phyloP scores from a whole-genome alignment of 2,329 filamentous ascomycete species.

The Talaromyces sp. region DNA sequence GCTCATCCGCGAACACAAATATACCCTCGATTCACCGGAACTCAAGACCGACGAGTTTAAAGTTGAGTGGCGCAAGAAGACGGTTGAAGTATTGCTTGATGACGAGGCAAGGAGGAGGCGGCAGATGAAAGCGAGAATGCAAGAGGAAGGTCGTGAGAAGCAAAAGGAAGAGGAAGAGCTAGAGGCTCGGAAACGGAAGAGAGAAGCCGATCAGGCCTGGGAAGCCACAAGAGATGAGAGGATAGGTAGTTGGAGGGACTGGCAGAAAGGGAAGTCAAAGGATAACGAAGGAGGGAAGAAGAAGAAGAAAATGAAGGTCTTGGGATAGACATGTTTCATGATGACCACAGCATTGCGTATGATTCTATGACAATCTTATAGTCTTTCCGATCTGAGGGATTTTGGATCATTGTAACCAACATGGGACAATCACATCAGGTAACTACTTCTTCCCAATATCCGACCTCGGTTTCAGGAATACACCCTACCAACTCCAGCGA shows the following conservation, averaged over 20 bases:
- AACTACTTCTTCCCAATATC: not conserved
- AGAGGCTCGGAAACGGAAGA: conserved; percentile 75
- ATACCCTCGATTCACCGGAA: conserved; percentile 83
- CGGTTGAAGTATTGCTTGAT: conserved; percentile 83
- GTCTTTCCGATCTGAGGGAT: not conserved
- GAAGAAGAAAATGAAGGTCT: conserved; percentile 50
- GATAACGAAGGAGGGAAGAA: conserved; percentile 58
- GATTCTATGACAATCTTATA: not conserved
- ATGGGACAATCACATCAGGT: not conserved
- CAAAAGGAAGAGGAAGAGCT: conserved; percentile 79
- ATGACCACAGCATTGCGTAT: not conserved
- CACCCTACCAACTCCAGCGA: too few species aligned
- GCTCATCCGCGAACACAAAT: conserved; percentile 89
- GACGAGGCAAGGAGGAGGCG: conserved; percentile 80
- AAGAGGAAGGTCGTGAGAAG: conserved; percentile 90
- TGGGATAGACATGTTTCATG: conserved; percentile 32
- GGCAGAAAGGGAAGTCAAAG: conserved; percentile 67
- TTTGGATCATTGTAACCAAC: not conserved
- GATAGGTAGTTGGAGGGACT: conserved; percentile 91
- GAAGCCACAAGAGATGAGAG: conserved; percentile 86
- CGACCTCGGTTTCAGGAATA: too few species aligned
- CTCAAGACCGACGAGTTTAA: conserved; percentile 75
- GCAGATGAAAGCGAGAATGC: conserved; percentile 90
- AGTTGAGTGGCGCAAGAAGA: conserved; percentile 83
- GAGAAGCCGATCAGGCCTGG: conserved; percentile 93